Evolutionary conservation across 139 green algal genomes (phyloP).

Genomic region (Haematococcus sp.): DNA sequence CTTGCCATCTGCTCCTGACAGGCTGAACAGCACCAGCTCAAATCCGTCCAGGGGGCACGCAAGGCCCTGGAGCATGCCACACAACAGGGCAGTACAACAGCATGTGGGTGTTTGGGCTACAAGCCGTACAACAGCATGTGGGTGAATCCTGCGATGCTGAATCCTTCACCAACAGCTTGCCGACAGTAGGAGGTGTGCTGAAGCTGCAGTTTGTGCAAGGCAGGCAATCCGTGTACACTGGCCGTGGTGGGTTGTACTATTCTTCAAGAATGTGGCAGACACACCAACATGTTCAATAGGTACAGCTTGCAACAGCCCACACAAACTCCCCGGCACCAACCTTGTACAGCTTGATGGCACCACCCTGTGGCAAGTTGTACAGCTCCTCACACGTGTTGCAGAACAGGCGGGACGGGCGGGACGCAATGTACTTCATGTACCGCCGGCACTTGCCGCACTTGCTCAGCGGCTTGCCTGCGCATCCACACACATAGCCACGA

Average conservation of each 20-base stretch:
- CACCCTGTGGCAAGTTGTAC: conserved; percentile 74
- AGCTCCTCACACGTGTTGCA: conserved; percentile 88
- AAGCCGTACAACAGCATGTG: too few species aligned
- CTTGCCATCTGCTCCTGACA: conserved; percentile 77
- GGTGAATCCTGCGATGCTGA: too few species aligned
- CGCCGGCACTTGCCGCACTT: conserved; percentile 85
- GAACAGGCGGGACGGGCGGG: conserved; percentile 78
- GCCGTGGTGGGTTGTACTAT: too few species aligned
- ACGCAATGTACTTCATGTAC: conserved; percentile 84
- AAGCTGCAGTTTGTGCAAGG: not conserved
- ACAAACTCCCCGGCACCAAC: conserved; percentile 3
- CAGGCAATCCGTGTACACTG: too few species aligned
- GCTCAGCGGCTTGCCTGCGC: conserved; percentile 67
- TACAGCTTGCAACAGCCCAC: not conserved
- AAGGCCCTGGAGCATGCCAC: conserved; percentile 25
- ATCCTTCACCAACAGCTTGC: too few species aligned
- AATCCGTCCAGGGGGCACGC: conserved; percentile 81
- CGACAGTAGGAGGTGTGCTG: too few species aligned
- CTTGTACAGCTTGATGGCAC: conserved; percentile 85
- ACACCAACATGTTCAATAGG: too few species aligned
- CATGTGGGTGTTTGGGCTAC: too few species aligned
- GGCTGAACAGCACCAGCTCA: conserved; percentile 86
- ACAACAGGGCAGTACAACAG: too few species aligned
- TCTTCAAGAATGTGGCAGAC: too few species aligned
- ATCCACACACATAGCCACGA: too few species aligned